phyloP scores from a whole-genome alignment of 768 basidiomycete genomes.

The Imleria badia region DNA sequence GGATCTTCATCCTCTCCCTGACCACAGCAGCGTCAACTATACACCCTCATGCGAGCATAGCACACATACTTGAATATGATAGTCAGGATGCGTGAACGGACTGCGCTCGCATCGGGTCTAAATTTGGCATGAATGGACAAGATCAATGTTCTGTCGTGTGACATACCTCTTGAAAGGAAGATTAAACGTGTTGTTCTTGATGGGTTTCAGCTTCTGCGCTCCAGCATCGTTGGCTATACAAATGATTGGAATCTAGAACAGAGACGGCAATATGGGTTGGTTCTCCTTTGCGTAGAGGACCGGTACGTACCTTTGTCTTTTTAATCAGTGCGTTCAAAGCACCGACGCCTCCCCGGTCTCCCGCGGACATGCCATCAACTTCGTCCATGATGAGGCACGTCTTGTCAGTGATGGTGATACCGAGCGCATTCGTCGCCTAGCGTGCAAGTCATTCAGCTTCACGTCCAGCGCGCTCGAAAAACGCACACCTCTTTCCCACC shows the following conservation, averaged over 20 bases:
- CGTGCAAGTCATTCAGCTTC: not conserved
- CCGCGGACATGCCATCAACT: constrained; percentile 98
- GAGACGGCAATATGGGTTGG: not conserved
- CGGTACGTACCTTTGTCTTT: constrained; percentile 71
- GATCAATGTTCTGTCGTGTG: not conserved
- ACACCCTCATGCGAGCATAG: not conserved
- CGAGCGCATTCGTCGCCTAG: constrained; percentile 63
- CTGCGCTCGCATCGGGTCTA: constrained; percentile 73
- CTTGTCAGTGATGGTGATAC: constrained; percentile 72
- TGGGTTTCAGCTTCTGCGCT: constrained; percentile 89
- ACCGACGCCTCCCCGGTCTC: constrained; percentile 95
- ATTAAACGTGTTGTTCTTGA: constrained; percentile 67
- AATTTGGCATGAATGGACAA: not conserved
- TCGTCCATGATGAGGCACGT: constrained; percentile 98
- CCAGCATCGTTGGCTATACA: constrained; percentile 93
- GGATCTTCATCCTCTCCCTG: constrained; percentile 93
- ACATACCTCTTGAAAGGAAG: constrained; percentile 77
- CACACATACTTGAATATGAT: constrained; percentile 82
- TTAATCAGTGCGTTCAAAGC: constrained; percentile 90
- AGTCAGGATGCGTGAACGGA: constrained; percentile 85
- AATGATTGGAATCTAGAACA: constrained; percentile 86
- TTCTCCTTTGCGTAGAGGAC: too few species aligned
- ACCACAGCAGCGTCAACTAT: not conserved
- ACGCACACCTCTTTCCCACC: constrained; percentile 54
- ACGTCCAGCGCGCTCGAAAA: constrained; percentile 5